Base-by-base conservation (phyloP, 192 early-diverging fungal genomes). In the Coemansia sp. region DNA sequence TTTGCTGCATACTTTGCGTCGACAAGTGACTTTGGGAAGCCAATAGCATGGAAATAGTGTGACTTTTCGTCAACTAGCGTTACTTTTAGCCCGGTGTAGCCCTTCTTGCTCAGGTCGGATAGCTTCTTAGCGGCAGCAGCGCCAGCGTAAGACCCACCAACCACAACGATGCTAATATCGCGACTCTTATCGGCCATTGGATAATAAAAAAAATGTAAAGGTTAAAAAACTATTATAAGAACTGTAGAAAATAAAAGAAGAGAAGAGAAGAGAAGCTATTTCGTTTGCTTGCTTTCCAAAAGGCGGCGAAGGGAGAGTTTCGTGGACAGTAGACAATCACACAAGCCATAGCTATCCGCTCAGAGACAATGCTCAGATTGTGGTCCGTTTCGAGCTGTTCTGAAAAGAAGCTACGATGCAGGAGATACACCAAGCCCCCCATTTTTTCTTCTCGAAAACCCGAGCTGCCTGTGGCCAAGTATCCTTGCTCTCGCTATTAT, bases 1-100 rank as follows among this genome's bases (percentile, higher is more conserved):
- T 82, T 76, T 18, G 79, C 60, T 27, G 88, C 89, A 38, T 77
- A 85, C n/a, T 84, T 67, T 24, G 64, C 71, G 38, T 85, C 78
- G 9, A 86, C 79, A 10, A 80, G 74, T n/a, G 80, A 71, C 46
- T 87, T 85, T 20, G 83, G 77, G 20, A 80, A 84, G 8, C 80
- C 89, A 33, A 89, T 67, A 4, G 72, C 72, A 65, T 90, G 88
- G 64, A 82, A 87, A 67, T 86, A 87, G 78, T 90, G 88, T 54
- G 78, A 72, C 75, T 72, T 79, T 62, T 80, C 65, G 72, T 90
- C 88, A 10, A 90, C 79, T 22, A 90, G 73, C 33, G 87, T 86
- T 18, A 90, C 84, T 27, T 76, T 85, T 16, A 85, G 65, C 2
- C 82, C 69, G 2, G 78, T 22, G 43, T 72, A 83, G 1, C 72